Percentiles rank a stretch among this genome's conserved stretches.
Evolutionary conservation across 768 basidiomycete species (phyloP).

Genomic region (Scleroderma citrinum): DNA sequence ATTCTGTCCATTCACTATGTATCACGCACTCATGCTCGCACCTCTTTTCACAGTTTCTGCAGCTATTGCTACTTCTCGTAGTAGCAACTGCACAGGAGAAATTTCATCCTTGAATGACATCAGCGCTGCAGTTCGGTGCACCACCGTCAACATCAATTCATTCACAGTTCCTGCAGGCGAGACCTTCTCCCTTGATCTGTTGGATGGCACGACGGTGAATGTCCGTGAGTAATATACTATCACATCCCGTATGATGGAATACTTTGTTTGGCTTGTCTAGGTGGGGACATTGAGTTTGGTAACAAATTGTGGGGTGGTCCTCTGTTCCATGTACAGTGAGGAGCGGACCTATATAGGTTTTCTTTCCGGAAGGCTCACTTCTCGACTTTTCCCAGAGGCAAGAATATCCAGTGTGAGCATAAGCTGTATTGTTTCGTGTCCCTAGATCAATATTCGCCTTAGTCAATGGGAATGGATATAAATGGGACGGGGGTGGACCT

Average conservation of each 20-base stretch:
- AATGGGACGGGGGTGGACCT: conserved; percentile 38
- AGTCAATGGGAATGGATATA: conserved; percentile 38
- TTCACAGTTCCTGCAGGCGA: conserved; percentile 54
- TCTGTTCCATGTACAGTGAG: conserved; percentile 46
- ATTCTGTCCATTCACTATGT: too few relatives aligned
- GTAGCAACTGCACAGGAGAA: conserved; percentile 39
- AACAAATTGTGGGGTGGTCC: conserved; percentile 48
- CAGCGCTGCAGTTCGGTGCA: conserved; percentile 45
- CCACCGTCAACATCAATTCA: conserved; percentile 48
- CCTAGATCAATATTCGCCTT: background rate
- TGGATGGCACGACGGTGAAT: conserved; percentile 49
- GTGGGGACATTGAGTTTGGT: conserved; percentile 54
- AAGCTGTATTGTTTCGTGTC: background rate
- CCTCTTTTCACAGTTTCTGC: too few relatives aligned
- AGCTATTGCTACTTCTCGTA: background rate
- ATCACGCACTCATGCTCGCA: too few relatives aligned
- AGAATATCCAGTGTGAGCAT: conserved; percentile 41
- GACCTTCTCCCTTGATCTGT: conserved; percentile 42
- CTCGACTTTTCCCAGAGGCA: conserved; percentile 32
- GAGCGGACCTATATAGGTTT: background rate
- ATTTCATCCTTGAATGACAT: conserved; percentile 51
- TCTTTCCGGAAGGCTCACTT: background rate
- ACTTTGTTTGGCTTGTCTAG: conserved; percentile 24
- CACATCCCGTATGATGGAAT: background rate
- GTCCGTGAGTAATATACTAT: conserved; percentile 37